Percentiles rank a stretch among this genome's conserved stretches.
Evolutionary conservation across 441 rosid genomes (phyloP).

Genomic region (Mallotus repandus): DNA sequence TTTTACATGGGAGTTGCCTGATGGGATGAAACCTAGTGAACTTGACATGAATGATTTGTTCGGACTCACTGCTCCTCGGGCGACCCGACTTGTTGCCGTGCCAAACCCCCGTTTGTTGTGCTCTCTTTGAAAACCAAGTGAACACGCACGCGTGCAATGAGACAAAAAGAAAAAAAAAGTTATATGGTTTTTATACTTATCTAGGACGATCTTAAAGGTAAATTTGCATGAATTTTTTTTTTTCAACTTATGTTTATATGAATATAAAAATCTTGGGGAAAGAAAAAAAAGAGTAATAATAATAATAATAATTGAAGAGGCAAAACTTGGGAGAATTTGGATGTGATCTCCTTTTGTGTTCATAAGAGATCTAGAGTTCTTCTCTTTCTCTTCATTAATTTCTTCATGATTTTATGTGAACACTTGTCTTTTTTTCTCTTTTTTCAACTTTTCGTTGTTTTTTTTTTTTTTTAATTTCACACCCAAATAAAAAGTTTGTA

Average conservation of each 20-base stretch:
- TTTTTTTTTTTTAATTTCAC: background rate
- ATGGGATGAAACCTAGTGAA: slow-evolving; percentile 89
- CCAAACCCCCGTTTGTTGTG: slow-evolving; percentile 60
- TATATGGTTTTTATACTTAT: no score
- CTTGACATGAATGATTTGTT: slow-evolving; percentile 78
- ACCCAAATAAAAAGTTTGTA: slow-evolving; percentile 29
- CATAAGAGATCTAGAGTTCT: slow-evolving; percentile 15
- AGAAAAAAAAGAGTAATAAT: no score
- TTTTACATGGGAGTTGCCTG: slow-evolving; percentile 89
- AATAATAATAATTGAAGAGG: background rate
- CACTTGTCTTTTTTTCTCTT: background rate
- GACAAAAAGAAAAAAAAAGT: no score
- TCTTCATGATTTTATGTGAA: background rate
- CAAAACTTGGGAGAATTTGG: slow-evolving; percentile 6
- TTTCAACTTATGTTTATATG: background rate
- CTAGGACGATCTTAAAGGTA: background rate
- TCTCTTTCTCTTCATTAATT: background rate
- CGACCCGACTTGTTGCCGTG: slow-evolving; percentile 69
- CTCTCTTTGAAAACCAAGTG: slow-evolving; percentile 27
- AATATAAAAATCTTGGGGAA: background rate
- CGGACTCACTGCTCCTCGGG: slow-evolving; percentile 91
- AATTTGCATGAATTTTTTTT: background rate
- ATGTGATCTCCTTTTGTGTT: slow-evolving; percentile 2
- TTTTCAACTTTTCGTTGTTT: background rate
- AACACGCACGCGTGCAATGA: no score